Evolutionary conservation across 805 yeast species (phyloP), one percentile per base, ranked within the genome.

Genomic region (Tetrapisispora namnaoensis): DNA sequence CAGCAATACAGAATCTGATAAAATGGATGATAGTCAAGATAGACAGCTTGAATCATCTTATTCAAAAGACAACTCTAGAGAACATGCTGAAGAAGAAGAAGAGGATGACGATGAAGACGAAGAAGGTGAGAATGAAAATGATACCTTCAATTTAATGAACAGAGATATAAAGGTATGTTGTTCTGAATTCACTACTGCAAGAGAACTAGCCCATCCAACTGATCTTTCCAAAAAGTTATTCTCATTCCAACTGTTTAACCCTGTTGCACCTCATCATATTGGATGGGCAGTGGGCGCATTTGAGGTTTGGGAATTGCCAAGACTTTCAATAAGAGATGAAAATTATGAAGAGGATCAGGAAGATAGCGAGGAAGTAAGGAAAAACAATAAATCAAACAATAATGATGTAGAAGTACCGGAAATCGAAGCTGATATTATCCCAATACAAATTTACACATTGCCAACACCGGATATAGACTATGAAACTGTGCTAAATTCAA

Each of bases 221-320:
- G 95, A 89, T 62, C 63, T 77, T 35, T 73, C 83, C 4, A 87
- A 87, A 60, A 91, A 89, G 56, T 73, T 82, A 1, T 88, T 78
- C 45, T 73, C 80, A 20, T 91, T 82, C 72, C 79, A 82, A 16
- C 70, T 86, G 9, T 82, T 82, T 60, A 86, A 82, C 48, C 96
- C 98, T 0, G 84, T 88, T 1, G 83, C 95, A 36, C 87, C 99
- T 0, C 97, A 90, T 56, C 97, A 91, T 65, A 73, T 93, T 20
- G 98, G 98, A 0, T 93, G 95, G 82, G 90, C 95, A 0, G 78
- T 89, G 4, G 99, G 98, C 0, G 83, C 95, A 2, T 93, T 91
- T 63, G 81, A 82, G 39, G 77, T 77, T 68, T 28, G 69, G 61
- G 54, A 49, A n/a, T 44, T 65, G 28, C 69, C 69, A 2, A 50